These are phyloP conservation scores for Penicillium brasilianum DNA, from an alignment of 2,329 filamentous ascomycete species.

Conservation along the genomic window DNA sequence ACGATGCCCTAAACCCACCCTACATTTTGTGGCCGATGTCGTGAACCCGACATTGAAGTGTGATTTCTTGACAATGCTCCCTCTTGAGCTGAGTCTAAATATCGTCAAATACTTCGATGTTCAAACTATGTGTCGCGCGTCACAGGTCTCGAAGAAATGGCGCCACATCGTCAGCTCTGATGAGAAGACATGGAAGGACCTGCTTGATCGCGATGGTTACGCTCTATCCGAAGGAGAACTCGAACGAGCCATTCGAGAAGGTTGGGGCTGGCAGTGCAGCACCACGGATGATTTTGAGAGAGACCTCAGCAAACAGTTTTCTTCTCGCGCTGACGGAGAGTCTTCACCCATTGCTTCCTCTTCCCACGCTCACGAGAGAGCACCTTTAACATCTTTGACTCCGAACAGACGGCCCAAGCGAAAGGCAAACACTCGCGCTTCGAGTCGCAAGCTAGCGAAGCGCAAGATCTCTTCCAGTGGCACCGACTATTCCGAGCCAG, in stretches of 20 bases:
- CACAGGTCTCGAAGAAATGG: constrained; percentile 95
- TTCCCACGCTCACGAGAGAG: constrained; percentile 33
- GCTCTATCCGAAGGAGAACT: constrained; percentile 79
- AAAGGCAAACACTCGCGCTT: constrained; percentile 53
- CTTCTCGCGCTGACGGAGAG: constrained; percentile 48
- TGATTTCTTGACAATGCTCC: constrained; percentile 84
- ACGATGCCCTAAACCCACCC: constrained; percentile 82
- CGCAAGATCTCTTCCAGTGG: constrained; percentile 57
- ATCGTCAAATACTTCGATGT: constrained; percentile 86
- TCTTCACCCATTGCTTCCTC: constrained; percentile 29
- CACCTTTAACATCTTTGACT: constrained; percentile 27
- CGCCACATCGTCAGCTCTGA: constrained; percentile 87
- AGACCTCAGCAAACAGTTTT: constrained; percentile 69
- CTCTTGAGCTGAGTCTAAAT: constrained; percentile 83
- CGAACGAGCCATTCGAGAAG: constrained; percentile 81
- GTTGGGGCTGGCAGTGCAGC: constrained; percentile 95
- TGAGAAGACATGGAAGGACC: constrained; percentile 93
- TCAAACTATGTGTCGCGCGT: constrained; percentile 83
- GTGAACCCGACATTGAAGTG: constrained; percentile 95
- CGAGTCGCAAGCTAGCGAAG: constrained; percentile 61
- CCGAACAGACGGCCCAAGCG: constrained; percentile 50
- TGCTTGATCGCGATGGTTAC: constrained; percentile 85
- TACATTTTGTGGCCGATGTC: constrained; percentile 86
- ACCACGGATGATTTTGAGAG: constrained; percentile 76
- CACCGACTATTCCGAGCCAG: constrained; percentile 46